phyloP scores from a whole-genome alignment of 805 yeast species.

The Kodamaea jinghongensis region DNA sequence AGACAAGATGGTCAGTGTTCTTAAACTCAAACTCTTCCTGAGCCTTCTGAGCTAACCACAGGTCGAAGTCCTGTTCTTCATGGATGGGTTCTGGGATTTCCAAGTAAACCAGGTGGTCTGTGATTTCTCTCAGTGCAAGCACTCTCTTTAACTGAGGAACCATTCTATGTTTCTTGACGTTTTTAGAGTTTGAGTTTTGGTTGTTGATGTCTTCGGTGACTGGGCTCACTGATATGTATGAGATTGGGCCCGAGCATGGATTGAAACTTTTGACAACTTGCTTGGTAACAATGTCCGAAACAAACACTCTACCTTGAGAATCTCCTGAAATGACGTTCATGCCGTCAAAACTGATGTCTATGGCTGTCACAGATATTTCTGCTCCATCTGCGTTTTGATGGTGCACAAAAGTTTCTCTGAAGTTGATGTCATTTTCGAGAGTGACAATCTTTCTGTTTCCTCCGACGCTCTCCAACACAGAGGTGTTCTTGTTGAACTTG shows the following conservation, averaged over 20 bases:
- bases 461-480: conserved; percentile 57
- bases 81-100: conserved; percentile 26
- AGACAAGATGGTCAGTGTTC: conserved; percentile 37
- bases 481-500: conserved; percentile 29
- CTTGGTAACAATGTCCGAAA: conserved; percentile 67
- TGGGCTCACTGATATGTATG: conserved; percentile 19
- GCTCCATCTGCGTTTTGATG: conserved; percentile 30
- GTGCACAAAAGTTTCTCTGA: conserved; percentile 51
- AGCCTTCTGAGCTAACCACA: conserved; percentile 48
- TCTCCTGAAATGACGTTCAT: conserved; percentile 73
- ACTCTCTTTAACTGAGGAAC: conserved; percentile 69
- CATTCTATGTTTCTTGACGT: conserved; percentile 39
- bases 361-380: conserved; percentile 42
- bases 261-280: conserved; percentile 62
- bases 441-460: conserved; percentile 53
- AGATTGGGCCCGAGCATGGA: conserved; percentile 35
- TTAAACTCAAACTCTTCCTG: conserved; percentile 53
- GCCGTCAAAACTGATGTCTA: conserved; percentile 72
- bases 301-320: conserved; percentile 59
- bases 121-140: conserved; percentile 39
- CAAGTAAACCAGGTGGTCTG: conserved; percentile 43
- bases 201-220: conserved; percentile 14
- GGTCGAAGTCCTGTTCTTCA: conserved; percentile 36
- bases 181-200: conserved; percentile 19
- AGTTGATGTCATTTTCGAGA: conserved; percentile 49